Evolutionary conservation across 2,329 filamentous ascomycete genomes (phyloP).

Genomic region (Ophiostoma ulmi): DNA sequence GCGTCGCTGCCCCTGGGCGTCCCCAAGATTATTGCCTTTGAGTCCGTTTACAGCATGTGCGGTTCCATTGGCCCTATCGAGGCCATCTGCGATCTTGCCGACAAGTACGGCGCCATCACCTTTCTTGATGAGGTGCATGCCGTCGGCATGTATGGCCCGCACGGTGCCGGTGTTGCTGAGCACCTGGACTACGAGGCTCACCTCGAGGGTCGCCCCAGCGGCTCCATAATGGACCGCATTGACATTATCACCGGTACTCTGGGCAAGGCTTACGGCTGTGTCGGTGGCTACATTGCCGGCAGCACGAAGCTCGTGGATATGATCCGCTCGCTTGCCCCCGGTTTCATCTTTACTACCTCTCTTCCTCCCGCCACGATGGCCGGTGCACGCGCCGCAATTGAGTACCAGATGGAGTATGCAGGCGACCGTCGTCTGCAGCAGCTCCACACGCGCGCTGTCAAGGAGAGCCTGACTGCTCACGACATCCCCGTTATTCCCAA

Average conservation of each 20-base stretch:
- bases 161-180: constrained; percentile 92
- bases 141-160: constrained; percentile 97
- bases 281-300: constrained; percentile 95
- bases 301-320: constrained; percentile 82
- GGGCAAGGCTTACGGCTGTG: constrained; percentile 95
- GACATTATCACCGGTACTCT: constrained; percentile 98
- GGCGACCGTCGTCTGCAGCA: constrained; percentile 90
- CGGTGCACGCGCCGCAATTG: constrained; percentile 82
- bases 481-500: constrained; percentile 98
- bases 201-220: constrained; percentile 63
- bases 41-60: constrained; percentile 99
- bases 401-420: constrained; percentile 82
- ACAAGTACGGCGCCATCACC: constrained; percentile 96
- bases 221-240: constrained; percentile 89
- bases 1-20: constrained; percentile 77
- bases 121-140: constrained; percentile 98
- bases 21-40: constrained; percentile 97
- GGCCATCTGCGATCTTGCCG: constrained; percentile 89
- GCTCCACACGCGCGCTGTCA: constrained; percentile 91
- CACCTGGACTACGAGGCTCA: constrained; percentile 93
- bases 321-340: constrained; percentile 87
- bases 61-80: constrained; percentile 94
- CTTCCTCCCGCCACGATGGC: constrained; percentile 96
- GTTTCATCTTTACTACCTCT: constrained; percentile 98
- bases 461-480: constrained; percentile 68